Evolutionary conservation across 257 asterid genomes (phyloP).

Genomic region (Jaltomata sinuosa): DNA sequence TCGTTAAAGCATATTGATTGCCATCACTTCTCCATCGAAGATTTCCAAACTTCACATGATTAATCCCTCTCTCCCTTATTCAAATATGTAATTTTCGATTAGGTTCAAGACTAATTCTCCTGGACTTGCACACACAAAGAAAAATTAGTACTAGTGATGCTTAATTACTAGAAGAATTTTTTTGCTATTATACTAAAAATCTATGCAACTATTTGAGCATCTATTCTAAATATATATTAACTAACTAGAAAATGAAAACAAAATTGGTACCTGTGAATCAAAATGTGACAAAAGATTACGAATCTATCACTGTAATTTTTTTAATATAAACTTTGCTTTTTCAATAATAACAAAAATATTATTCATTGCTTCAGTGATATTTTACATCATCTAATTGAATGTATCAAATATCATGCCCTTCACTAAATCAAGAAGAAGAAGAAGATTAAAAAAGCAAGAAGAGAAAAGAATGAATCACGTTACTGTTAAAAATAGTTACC

Average conservation of each 20-base stretch:
- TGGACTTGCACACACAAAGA: background rate
- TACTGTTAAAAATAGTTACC: too few relatives aligned
- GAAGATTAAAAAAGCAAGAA: too few relatives aligned
- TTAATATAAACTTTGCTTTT: background rate
- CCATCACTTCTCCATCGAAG: background rate
- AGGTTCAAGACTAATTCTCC: background rate
- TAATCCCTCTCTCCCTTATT: background rate
- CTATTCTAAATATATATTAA: too few relatives aligned
- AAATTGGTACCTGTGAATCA: background rate
- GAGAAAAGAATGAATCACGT: too few relatives aligned
- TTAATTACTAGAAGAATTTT: too few relatives aligned
- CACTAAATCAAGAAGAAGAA: too few relatives aligned
- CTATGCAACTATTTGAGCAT: background rate
- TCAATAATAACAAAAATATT: background rate
- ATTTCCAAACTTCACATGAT: background rate
- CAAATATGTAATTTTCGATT: background rate
- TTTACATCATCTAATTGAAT: too few relatives aligned
- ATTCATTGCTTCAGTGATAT: too few relatives aligned
- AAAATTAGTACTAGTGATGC: too few relatives aligned
- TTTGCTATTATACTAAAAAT: background rate
- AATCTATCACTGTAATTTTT: background rate
- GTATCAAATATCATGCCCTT: too few relatives aligned
- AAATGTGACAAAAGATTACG: background rate
- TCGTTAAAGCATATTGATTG: background rate
- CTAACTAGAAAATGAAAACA: background rate